These are phyloP conservation scores for Pseudozyma hubeiensis DNA, from an alignment of 1,284 basidiomycete species.

Conservation along the genomic window DNA sequence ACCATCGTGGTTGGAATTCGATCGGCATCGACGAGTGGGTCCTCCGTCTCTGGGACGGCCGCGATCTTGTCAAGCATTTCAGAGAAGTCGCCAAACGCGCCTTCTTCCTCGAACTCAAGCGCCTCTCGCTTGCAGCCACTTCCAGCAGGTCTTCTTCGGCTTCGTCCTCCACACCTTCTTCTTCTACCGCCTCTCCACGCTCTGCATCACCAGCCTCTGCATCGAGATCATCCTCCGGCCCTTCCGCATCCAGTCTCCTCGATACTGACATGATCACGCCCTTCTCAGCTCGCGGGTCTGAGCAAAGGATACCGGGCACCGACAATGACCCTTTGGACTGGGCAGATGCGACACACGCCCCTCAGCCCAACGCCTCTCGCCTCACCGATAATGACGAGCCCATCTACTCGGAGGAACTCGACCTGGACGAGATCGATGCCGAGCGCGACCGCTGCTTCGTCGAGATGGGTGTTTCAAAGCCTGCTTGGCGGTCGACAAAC, in stretches of 20 bases:
- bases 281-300: constrained; percentile 22
- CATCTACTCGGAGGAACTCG: constrained; percentile 49
- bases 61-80: constrained; percentile 49
- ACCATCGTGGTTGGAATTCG: constrained; percentile 38
- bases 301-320: constrained; percentile 35
- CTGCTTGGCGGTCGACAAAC: constrained; percentile 37
- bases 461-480: constrained; percentile 50
- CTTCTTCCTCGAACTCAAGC: constrained; percentile 53
- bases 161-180: constrained; percentile 18
- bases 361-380: constrained; percentile 25
- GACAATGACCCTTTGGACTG: constrained; percentile 48
- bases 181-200: constrained; percentile 18
- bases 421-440: constrained; percentile 49
- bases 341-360: constrained; percentile 27
- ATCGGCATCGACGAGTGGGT: constrained; percentile 58
- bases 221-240: not conserved
- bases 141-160: constrained; percentile 16
- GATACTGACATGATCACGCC: constrained; percentile 42
- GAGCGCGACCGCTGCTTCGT: constrained; percentile 45
- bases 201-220: constrained; percentile 10
- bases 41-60: constrained; percentile 49
- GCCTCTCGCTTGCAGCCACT: constrained; percentile 26
- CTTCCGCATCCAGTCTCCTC: constrained; percentile 14
- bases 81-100: constrained; percentile 42
- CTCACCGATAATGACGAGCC: constrained; percentile 38